Evolutionary conservation across 108 stramenopile species (phyloP).

Genomic region (Cyclotella distinguenda): DNA sequence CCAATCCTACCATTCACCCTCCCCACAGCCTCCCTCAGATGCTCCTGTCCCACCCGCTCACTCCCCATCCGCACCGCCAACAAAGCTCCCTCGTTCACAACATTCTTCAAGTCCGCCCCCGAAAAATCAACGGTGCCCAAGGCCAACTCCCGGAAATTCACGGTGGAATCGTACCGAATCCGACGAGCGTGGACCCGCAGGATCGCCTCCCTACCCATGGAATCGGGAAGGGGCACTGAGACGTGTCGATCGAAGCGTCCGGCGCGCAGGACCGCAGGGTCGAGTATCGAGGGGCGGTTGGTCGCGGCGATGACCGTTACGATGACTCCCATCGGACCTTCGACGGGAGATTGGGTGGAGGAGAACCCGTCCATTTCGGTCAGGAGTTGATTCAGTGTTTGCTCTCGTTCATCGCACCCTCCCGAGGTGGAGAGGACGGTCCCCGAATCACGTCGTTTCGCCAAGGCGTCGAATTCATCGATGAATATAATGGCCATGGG

Average conservation of each 20-base stretch:
- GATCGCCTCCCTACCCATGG: slow-evolving; percentile 81
- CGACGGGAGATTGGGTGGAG: not conserved
- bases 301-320: slow-evolving; percentile 96
- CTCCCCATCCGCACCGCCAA: slow-evolving; percentile 63
- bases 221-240: slow-evolving; percentile 82
- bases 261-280: slow-evolving; percentile 90
- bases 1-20: slow-evolving; percentile 32
- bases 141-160: slow-evolving; percentile 49
- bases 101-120: slow-evolving; percentile 76
- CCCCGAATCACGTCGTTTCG: slow-evolving; percentile 61
- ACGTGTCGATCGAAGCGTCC: slow-evolving; percentile 96
- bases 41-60: slow-evolving; percentile 47
- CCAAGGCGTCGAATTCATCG: slow-evolving; percentile 96
- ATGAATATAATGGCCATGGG: slow-evolving; percentile 91
- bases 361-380: slow-evolving; percentile 96
- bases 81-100: slow-evolving; percentile 80
- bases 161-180: slow-evolving; percentile 43
- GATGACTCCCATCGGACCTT: slow-evolving; percentile 34
- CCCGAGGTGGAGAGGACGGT: slow-evolving; percentile 27
- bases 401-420: slow-evolving; percentile 89
- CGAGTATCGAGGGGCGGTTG: slow-evolving; percentile 86
- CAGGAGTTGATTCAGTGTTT: slow-evolving; percentile 93
- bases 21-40: slow-evolving; percentile 56
- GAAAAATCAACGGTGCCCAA: slow-evolving; percentile 56
- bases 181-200: slow-evolving; percentile 79